Conservation (phyloP, 2,329 filamentous ascomycete genomes). For the Colletotrichum zoysiae region DNA sequence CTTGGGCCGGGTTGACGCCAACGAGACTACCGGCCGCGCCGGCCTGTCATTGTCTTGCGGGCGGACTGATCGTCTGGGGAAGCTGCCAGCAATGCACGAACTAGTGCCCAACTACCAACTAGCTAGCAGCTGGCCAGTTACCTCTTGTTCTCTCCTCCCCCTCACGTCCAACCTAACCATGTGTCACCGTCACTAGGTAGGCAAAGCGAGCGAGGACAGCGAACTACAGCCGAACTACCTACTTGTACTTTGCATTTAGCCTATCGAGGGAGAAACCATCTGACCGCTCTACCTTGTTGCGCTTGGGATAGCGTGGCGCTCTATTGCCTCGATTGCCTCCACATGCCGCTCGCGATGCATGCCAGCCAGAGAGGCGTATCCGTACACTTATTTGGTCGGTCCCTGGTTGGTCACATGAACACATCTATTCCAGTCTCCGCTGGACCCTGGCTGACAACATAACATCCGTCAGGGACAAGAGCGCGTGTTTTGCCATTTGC, state of each 20-base stretch:
- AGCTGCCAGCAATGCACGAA: slow-evolving; percentile 9
- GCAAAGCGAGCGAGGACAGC: slow-evolving; percentile 23
- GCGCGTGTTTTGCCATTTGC: slow-evolving; percentile 1
- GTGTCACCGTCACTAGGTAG: not conserved
- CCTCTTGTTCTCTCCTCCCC: slow-evolving; percentile 3
- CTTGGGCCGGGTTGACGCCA: slow-evolving; percentile 19
- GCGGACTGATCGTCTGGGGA: slow-evolving; percentile 23
- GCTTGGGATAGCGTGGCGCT: slow-evolving; percentile 10
- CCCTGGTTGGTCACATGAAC: slow-evolving; percentile 13
- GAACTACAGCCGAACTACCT: slow-evolving; percentile 9
- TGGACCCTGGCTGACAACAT: not conserved
- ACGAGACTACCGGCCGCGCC: slow-evolving; percentile 25
- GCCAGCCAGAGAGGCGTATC: not conserved
- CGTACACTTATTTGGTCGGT: not conserved
- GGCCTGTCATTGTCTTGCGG: slow-evolving; percentile 23
- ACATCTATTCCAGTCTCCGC: slow-evolving; percentile 23
- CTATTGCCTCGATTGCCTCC: slow-evolving; percentile 7
- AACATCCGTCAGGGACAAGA: not conserved
- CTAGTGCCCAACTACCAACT: not conserved
- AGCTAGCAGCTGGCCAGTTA: not conserved
- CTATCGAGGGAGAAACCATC: slow-evolving; percentile 20
- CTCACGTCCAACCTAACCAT: not conserved
- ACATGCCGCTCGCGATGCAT: slow-evolving; percentile 9
- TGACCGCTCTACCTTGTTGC: slow-evolving; percentile 30
- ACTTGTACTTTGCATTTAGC: not conserved